Conservation (phyloP, 257 asterid genomes). For the Scutellaria minor region DNA sequence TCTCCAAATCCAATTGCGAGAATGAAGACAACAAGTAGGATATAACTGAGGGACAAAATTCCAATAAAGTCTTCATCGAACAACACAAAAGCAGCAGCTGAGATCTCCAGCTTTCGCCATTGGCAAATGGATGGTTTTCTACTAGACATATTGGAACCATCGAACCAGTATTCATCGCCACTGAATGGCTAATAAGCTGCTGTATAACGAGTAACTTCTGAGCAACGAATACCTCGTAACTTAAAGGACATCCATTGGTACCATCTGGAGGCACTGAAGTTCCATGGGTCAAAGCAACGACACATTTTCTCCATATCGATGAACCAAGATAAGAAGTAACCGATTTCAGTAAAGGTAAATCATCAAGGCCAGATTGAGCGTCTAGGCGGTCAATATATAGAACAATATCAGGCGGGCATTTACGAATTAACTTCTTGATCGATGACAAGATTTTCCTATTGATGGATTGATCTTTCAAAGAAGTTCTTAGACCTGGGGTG, state of each 20-base stretch:
- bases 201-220: conserved; percentile 47
- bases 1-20: conserved; percentile 37
- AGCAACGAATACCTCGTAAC: conserved; percentile 54
- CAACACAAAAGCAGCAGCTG: conserved; percentile 62
- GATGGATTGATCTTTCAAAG: conserved; percentile 50
- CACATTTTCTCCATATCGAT: conserved; percentile 63
- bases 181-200: conserved; percentile 48
- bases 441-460: conserved; percentile 57
- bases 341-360: conserved; percentile 59
- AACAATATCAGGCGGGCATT: conserved; percentile 71
- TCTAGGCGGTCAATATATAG: conserved; percentile 83
- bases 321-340: conserved; percentile 67
- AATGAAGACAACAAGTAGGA: conserved; percentile 46
- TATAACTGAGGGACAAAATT: conserved; percentile 39
- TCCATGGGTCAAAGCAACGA: conserved; percentile 77
- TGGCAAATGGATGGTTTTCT: conserved; percentile 49
- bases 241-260: conserved; percentile 50
- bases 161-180: not conserved
- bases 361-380: conserved; percentile 45
- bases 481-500: conserved; percentile 81
- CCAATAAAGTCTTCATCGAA: conserved; percentile 69
- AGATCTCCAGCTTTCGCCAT: conserved; percentile 64
- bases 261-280: conserved; percentile 72
- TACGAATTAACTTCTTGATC: conserved; percentile 60
- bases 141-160: conserved; percentile 59